Base-by-base conservation (phyloP, 805 yeast genomes). In the Saturnispora ahearnii region DNA sequence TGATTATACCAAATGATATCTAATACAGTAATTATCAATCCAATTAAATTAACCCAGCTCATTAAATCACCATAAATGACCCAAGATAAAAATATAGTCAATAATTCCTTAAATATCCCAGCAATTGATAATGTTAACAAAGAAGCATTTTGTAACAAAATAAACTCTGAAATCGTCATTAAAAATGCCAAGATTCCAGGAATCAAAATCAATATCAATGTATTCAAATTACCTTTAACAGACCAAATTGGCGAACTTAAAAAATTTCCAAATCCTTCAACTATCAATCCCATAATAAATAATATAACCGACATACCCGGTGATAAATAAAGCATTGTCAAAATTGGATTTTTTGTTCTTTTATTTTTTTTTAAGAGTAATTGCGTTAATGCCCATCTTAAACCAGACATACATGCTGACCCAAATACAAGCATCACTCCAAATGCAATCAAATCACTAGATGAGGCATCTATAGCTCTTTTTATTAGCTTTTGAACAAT, bases 371-470 rank as follows among this genome's bases (percentile, higher is more conserved):
- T 83, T 45, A 93, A 69, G 33, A 91, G 73, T 22, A 93, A 64
- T 62, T 93, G 98, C 1, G 98, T 89, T 53, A 90, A 77, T 1
- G 96, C 91, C 99, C 99, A 93, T 55, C 99, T 76, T 46, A 93
- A 69, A 0, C 99, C 99, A 13, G 93, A 82, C 68, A 88, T 76
- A 62, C 84, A 75, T 2, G 95, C 79, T 4, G 96, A 90, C 2
- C 77, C 68, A 29, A 93, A 67, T 1, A 91, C 97, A 28, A 89
- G 68, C 2, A 79, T 48, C 22, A 88, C 79, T 2, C 99, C 98
- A 2, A 82, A 36, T 36, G 64, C 55, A 6, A 66, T 53, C 21
- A 63, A 47, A 49, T 57, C 34, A 54, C 21, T 9, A 4, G 24
- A 36, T 18, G 21, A 10, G 22, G 40, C 10, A 21, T 36, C 24